Percentiles rank a stretch among this genome's conserved stretches.
These are phyloP conservation scores for Geoglossum cookeanum DNA, from an alignment of 2,329 filamentous ascomycete genomes.

Conservation along the genomic window DNA sequence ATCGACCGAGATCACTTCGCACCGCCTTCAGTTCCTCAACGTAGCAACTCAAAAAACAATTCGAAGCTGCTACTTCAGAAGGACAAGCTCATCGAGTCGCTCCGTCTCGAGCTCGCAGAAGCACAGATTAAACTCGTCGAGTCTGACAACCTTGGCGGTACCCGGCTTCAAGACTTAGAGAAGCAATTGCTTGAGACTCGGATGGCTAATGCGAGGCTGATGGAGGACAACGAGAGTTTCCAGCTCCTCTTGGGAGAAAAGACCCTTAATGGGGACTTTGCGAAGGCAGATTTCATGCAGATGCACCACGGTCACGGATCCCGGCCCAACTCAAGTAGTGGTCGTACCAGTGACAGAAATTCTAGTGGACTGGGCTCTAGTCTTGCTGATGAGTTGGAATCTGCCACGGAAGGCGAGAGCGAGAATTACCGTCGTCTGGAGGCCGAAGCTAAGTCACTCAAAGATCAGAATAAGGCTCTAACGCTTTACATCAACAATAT, in stretches of 20 bases:
- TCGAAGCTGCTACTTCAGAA: conserved; percentile 86
- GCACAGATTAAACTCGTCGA: conserved; percentile 90
- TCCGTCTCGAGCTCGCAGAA: conserved; percentile 83
- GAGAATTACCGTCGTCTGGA: conserved; percentile 51
- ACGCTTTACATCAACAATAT: conserved; percentile 99
- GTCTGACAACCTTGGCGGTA: conserved; percentile 80
- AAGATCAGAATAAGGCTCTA: conserved; percentile 92
- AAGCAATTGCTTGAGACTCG: conserved; percentile 75
- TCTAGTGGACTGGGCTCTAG: conserved; percentile 33
- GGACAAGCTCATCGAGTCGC: conserved; percentile 84
- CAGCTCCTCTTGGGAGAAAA: conserved; percentile 86
- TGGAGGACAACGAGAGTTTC: conserved; percentile 98
- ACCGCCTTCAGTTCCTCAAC: conserved; percentile 63
- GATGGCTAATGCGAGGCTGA: conserved; percentile 85
- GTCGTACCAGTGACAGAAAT: conserved; percentile 11
- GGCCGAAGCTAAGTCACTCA: conserved; percentile 56
- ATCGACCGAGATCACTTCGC: conserved; percentile 69
- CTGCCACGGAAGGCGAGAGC: conserved; percentile 39
- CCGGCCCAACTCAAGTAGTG: not conserved
- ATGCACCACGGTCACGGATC: conserved; percentile 19
- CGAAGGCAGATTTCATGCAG: conserved; percentile 60
- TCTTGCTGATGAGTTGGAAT: conserved; percentile 77
- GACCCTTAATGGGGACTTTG: conserved; percentile 86
- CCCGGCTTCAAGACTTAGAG: conserved; percentile 67
- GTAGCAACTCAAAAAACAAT: conserved; percentile 75